Conservation (phyloP, 163 green algal species). For the Scenedesmus sp. region DNA sequence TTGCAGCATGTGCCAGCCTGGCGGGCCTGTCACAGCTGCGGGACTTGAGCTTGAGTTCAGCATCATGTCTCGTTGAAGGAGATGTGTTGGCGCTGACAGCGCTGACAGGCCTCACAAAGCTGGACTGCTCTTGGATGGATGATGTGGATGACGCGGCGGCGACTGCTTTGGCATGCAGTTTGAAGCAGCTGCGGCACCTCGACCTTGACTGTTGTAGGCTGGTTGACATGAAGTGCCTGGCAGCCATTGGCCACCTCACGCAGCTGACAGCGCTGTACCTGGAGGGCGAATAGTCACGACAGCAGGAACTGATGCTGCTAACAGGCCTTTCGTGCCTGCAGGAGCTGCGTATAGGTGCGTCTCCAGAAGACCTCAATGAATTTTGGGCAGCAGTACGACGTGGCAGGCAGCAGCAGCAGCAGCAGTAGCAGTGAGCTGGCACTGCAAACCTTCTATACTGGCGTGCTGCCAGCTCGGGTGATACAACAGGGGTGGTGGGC, state of each 20-base stretch:
- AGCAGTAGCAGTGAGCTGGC: too few relatives aligned
- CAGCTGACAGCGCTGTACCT: neutral
- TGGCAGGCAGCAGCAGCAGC: too few relatives aligned
- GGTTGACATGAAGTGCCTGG: neutral
- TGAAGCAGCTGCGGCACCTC: neutral
- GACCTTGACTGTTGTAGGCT: neutral
- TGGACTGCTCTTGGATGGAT: neutral
- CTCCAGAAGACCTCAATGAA: neutral
- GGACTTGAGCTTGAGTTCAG: neutral
- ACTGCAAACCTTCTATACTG: too few relatives aligned
- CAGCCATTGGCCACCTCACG: neutral
- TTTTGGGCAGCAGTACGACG: neutral
- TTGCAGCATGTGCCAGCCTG: neutral
- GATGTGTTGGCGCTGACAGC: neutral
- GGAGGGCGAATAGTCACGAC: neutral
- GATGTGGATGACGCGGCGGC: neutral
- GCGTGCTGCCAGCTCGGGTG: too few relatives aligned
- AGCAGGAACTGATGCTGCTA: neutral
- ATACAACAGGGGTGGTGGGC: too few relatives aligned
- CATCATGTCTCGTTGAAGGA: neutral
- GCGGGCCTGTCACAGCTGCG: neutral
- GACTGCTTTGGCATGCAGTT: neutral
- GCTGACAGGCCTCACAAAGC: neutral
- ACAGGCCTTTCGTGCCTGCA: neutral
- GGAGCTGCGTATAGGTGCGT: neutral